Evolutionary conservation across 2,329 filamentous ascomycete species (phyloP).

Genomic region (Trichophyton simii): DNA sequence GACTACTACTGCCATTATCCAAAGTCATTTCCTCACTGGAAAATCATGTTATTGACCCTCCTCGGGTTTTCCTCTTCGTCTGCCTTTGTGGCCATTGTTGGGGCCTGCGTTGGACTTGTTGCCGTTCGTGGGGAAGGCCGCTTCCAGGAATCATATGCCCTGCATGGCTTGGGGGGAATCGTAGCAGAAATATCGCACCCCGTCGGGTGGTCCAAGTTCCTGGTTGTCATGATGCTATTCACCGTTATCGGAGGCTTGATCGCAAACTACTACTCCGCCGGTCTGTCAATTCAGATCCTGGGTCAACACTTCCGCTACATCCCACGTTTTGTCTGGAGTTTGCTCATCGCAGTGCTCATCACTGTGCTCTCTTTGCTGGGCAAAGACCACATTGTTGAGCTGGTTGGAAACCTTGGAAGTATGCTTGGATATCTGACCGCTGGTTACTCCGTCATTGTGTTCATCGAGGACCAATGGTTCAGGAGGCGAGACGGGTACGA

Average conservation of each 20-base stretch:
- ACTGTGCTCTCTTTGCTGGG: conserved; percentile 35
- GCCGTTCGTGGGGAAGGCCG: not conserved
- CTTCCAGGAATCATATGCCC: not conserved
- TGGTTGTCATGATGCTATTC: conserved; percentile 3
- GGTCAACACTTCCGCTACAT: conserved; percentile 39
- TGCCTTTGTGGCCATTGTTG: not conserved
- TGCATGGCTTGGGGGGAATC: not conserved
- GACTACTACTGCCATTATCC: conserved; percentile 7
- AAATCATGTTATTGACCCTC: not conserved
- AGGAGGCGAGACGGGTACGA: conserved; percentile 33
- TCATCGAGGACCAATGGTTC: conserved; percentile 36
- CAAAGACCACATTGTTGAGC: conserved; percentile 29
- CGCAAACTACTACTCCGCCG: conserved; percentile 33
- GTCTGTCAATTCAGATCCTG: conserved; percentile 37
- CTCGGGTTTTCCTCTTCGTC: not conserved
- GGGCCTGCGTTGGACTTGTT: not conserved
- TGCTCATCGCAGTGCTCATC: conserved; percentile 30
- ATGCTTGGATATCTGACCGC: conserved; percentile 38
- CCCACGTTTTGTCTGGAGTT: conserved; percentile 39
- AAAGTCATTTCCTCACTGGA: not conserved
- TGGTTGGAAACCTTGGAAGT: conserved; percentile 36
- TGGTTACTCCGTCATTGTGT: conserved; percentile 35
- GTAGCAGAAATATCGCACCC: conserved; percentile 1
- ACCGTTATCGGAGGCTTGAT: conserved; percentile 25
- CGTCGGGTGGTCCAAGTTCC: conserved; percentile 1